Base-by-base conservation (phyloP, 352 stramenopile species). In the Globisporangium polare region DNA sequence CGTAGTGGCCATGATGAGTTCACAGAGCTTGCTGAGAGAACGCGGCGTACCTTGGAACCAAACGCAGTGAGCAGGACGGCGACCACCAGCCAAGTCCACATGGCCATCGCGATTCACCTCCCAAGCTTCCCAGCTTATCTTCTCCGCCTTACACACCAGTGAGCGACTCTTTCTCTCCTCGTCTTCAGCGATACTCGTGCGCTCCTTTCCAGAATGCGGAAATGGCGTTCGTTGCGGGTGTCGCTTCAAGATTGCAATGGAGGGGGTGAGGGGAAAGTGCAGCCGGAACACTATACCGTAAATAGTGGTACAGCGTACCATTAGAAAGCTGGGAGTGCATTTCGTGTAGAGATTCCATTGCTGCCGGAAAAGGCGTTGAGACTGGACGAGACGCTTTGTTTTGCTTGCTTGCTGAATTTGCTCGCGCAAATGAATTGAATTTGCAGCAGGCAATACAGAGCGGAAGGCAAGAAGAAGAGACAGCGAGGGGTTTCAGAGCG, bases 231-330 rank as follows among this genome's bases (percentile, higher is more conserved):
- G 29, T 33, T 33, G 29, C 29, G 29, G 5, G 53, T 41, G 61
- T 41, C 61, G 53, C 17, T 67, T 67, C 53, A 66, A 50, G 54
- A 49, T 60, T 42, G 33, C 50, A 53, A 53, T 37, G 17, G 12
- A 22, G 26, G 13, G 12, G 24, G 22, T 6, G 12, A 22, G 26
- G 13, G 12, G 24, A 18, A 31, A 1, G 1, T 22, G 10, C 33
- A 39, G 15, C 10, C 12, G 18, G 43, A 15, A 53, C 46, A 63
- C 9, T 43, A 20, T 33, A 47, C 26, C 26, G 2, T 3, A n/a
- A 3, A 13, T 18, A 33, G 5, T 27, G 56, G 56, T 46, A 62
- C 56, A 45, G 1, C 49, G 43, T 26, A 55, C 43, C 27, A 20
- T 20, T 45, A 5, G 39, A 47, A 8, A 37, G 15, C 2, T 17